These are phyloP conservation scores for Carnegiea gigantea DNA, from an alignment of 179 eudicot genomes.

Conservation along the genomic window DNA sequence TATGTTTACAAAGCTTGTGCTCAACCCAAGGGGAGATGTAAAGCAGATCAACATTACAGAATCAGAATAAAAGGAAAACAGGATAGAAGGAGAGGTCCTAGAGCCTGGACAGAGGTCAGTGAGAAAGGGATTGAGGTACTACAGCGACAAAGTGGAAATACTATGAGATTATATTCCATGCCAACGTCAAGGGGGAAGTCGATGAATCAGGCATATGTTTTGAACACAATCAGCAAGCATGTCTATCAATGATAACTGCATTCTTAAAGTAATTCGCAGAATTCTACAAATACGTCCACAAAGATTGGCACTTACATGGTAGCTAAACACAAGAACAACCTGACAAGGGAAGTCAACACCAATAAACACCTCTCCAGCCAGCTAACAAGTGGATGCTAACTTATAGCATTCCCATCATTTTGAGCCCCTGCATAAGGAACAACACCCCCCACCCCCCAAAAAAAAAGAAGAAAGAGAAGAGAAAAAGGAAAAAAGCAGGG, in stretches of 20 bases:
- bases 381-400: slow-evolving; percentile 2
- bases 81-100: background rate
- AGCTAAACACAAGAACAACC: background rate
- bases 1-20: background rate
- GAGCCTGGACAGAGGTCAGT: background rate
- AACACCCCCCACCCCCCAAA: background rate
- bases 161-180: background rate
- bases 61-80: background rate
- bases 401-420: background rate
- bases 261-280: background rate
- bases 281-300: background rate
- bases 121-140: background rate
- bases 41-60: background rate
- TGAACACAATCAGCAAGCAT: background rate
- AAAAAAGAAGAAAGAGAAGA: too few species aligned
- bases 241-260: background rate
- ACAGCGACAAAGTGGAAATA: background rate
- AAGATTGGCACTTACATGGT: background rate
- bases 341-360: background rate
- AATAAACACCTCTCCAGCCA: background rate
- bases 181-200: background rate
- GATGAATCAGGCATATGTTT: background rate
- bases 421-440: background rate
- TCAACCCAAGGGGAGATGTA: background rate
- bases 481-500: too few species aligned